Conservation (phyloP, 106 monocot species). For the Allium cepa region DNA sequence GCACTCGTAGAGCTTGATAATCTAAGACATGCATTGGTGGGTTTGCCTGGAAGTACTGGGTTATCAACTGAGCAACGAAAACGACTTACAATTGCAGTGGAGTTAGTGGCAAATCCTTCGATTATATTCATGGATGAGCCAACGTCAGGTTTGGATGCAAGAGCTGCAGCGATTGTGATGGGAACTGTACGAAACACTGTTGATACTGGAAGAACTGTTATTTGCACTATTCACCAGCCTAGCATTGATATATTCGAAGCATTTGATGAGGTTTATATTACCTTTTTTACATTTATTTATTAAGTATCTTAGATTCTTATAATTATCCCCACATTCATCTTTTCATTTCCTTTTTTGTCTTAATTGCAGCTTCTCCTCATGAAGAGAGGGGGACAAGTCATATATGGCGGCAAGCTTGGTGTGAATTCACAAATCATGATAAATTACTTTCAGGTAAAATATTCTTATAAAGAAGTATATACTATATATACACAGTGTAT, state of each 20-base stretch:
- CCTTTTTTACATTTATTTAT: too few relatives aligned
- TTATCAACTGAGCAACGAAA: conserved; percentile 60
- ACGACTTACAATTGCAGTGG: conserved; percentile 28
- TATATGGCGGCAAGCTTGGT: conserved; percentile 48
- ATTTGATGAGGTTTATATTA: conserved; percentile 46
- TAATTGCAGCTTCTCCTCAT: conserved; percentile 40
- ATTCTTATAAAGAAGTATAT: too few relatives aligned
- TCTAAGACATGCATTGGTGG: conserved; percentile 39
- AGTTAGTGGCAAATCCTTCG: neutral
- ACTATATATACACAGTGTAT: too few relatives aligned
- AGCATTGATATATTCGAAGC: conserved; percentile 58
- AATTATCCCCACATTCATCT: too few relatives aligned
- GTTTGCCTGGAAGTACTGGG: conserved; percentile 39
- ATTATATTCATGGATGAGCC: too few relatives aligned
- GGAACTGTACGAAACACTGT: too few relatives aligned
- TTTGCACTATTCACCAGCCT: conserved; percentile 50
- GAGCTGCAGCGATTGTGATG: too few relatives aligned
- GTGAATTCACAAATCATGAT: conserved; percentile 37
- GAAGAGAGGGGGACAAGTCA: conserved; percentile 37
- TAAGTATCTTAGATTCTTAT: too few relatives aligned
- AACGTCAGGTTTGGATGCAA: too few relatives aligned
- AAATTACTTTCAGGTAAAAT: conserved; percentile 36
- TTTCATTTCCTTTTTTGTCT: conserved; percentile 3
- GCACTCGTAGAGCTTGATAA: conserved; percentile 10
- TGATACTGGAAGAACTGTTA: conserved; percentile 50